These are phyloP conservation scores for Backusella macrospora DNA, from an alignment of 192 early-diverging fungal species.

Conservation along the genomic window DNA sequence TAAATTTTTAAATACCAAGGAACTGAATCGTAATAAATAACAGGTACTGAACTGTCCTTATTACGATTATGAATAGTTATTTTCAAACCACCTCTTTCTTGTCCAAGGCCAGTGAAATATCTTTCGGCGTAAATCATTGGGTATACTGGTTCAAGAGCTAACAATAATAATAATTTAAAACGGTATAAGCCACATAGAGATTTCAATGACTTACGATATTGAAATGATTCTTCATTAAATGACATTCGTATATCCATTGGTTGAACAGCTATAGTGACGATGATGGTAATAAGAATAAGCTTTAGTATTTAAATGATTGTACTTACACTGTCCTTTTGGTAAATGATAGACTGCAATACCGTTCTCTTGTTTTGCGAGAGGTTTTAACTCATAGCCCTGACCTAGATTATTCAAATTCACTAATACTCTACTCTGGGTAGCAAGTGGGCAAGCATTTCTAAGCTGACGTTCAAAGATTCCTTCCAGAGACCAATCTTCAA, in stretches of 20 bases:
- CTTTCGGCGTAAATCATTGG: constrained; percentile 60
- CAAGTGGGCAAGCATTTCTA: constrained; percentile 52
- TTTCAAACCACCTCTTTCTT: constrained; percentile 82
- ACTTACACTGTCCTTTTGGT: constrained; percentile 27
- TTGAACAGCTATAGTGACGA: not conserved
- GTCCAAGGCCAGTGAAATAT: constrained; percentile 78
- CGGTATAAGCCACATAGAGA: not conserved
- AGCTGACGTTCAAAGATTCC: constrained; percentile 52
- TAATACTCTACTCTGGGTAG: constrained; percentile 44
- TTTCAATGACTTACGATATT: constrained; percentile 46
- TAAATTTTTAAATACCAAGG: constrained; percentile 95
- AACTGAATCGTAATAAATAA: constrained; percentile 75
- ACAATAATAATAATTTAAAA: not conserved
- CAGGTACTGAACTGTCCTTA: constrained; percentile 37
- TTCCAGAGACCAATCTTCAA: constrained; percentile 53
- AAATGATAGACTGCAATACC: constrained; percentile 53
- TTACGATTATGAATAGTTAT: constrained; percentile 74
- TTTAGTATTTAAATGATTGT: not conserved
- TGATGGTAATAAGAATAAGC: not conserved
- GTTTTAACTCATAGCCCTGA: constrained; percentile 32
- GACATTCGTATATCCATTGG: constrained; percentile 49
- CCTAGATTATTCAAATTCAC: constrained; percentile 43
- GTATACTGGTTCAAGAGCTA: constrained; percentile 38
- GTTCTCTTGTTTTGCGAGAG: constrained; percentile 20
- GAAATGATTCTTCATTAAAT: constrained; percentile 51